These are phyloP conservation scores for Atkinsonella hypoxylon DNA, from an alignment of 2,329 filamentous ascomycete species.

Conservation along the genomic window DNA sequence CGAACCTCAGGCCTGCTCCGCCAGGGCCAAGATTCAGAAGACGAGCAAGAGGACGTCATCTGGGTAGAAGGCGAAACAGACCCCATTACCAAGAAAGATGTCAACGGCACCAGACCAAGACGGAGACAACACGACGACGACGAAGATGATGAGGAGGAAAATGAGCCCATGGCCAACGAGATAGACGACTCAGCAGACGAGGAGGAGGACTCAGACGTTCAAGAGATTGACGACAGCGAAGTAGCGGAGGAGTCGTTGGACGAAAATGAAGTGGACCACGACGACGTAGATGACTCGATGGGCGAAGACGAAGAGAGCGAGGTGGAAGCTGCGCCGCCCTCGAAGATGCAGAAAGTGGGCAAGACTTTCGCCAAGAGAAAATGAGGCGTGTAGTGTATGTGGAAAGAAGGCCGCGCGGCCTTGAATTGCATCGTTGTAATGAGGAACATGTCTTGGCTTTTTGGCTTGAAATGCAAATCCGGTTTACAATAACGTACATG, in stretches of 20 bases:
- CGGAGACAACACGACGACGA: constrained; percentile 32
- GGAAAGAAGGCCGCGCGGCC: background rate
- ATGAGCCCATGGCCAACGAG: constrained; percentile 42
- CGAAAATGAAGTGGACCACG: constrained; percentile 47
- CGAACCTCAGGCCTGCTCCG: constrained; percentile 23
- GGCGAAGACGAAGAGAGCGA: constrained; percentile 46
- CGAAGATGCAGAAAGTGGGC: constrained; percentile 31
- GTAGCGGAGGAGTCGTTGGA: constrained; percentile 39
- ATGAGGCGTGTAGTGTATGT: constrained; percentile 9
- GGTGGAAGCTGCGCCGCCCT: constrained; percentile 33
- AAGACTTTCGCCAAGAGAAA: constrained; percentile 25
- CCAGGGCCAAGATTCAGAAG: constrained; percentile 34
- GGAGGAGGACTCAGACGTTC: constrained; percentile 30
- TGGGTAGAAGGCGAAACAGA: constrained; percentile 78
- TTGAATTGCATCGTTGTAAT: background rate
- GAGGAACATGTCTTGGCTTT: background rate
- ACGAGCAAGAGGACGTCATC: constrained; percentile 58
- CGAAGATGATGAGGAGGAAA: constrained; percentile 49
- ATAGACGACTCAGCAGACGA: constrained; percentile 50
- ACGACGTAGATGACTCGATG: constrained; percentile 42
- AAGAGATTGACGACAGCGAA: constrained; percentile 31
- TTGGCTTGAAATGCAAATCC: no score
- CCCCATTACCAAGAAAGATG: constrained; percentile 27
- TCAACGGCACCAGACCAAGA: constrained; percentile 23
- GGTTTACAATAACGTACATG: no score